Base-by-base conservation (phyloP, 139 green algal genomes). In the Axilococcus clingmanii region DNA sequence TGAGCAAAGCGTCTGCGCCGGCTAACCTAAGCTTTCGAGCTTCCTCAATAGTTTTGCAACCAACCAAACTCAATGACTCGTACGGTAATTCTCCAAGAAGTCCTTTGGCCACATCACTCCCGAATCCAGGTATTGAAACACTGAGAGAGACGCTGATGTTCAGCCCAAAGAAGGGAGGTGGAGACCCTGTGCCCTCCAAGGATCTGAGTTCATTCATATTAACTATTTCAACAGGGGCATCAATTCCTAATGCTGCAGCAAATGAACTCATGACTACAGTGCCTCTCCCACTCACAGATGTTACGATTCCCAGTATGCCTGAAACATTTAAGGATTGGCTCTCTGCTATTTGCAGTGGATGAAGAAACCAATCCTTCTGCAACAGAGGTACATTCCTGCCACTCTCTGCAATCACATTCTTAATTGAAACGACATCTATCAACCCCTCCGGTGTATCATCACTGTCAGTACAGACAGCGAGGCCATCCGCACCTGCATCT, bases 321-420 rank as follows among this genome's bases (percentile, higher is more conserved):
- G 83, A 73, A 9, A 80, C 82, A 0, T 83, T 83, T 12, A 83
- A 62, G 40, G 88, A 74, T 63, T 91, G 91, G 0, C 71, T 66
- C 36, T 86, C 74, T 7, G 78, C 72, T 0, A 93, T 32, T 63
- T 87, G 76, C n/a, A 91, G 38, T 11, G 79, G 77, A 52, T 88
- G 83, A 7, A 92, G 66, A n/a, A 81, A 52, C 80, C 81, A 90
- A 42, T 90, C 81, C 0, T 71, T 53, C 5, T 55, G 41, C 42
- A 90, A 47, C 22, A 90, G 79, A 2, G 83, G 83, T n/a, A 68
- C 44, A 27, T 60, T 66, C 25, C 31, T 24, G 20, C 37, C 7
- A 12, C n/a, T 40, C 4, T 19, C 41, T 4, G 55, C 25, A 12
- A n/a, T 20, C 2, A 12, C n/a, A 2, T 42, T 54, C 7, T 14